Evolutionary conservation across 2,329 filamentous ascomycete genomes (phyloP).

Genomic region (Paramyrothecium sp.): DNA sequence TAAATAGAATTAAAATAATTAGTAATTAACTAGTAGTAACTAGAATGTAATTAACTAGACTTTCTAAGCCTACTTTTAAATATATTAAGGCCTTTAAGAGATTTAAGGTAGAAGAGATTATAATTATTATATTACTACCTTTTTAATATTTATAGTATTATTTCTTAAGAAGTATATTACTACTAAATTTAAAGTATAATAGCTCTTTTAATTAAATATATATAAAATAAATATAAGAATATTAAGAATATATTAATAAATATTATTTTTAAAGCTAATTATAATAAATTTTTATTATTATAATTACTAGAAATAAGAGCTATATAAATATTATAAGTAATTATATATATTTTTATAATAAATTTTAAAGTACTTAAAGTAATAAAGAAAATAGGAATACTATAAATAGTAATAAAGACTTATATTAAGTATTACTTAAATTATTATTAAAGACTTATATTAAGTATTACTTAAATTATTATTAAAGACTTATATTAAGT

Average conservation of each 20-base stretch:
- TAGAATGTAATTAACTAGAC: not conserved
- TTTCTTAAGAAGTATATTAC: not conserved
- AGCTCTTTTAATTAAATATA: not conserved
- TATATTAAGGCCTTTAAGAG: not conserved
- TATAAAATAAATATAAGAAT: not conserved
- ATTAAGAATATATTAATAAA: not conserved
- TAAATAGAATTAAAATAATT: too few species aligned
- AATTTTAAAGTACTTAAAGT: not conserved
- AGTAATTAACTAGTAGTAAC: too few species aligned
- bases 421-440: not conserved
- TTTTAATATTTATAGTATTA: not conserved
- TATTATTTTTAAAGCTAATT: not conserved
- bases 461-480: not conserved
- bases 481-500: not conserved
- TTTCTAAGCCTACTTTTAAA: not conserved
- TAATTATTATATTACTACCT: conserved; percentile 3
- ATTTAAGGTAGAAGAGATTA: conserved; percentile 2
- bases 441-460: not conserved
- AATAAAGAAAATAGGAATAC: not conserved
- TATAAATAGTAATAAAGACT: not conserved
- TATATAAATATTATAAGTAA: not conserved
- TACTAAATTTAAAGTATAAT: not conserved
- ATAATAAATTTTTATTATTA: too few species aligned
- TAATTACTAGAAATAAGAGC: too few species aligned
- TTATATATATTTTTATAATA: not conserved